Percentiles rank a stretch among this genome's conserved stretches.
Evolutionary conservation across 805 yeast genomes (phyloP).

Genomic region (Saccharomyces jurei): DNA sequence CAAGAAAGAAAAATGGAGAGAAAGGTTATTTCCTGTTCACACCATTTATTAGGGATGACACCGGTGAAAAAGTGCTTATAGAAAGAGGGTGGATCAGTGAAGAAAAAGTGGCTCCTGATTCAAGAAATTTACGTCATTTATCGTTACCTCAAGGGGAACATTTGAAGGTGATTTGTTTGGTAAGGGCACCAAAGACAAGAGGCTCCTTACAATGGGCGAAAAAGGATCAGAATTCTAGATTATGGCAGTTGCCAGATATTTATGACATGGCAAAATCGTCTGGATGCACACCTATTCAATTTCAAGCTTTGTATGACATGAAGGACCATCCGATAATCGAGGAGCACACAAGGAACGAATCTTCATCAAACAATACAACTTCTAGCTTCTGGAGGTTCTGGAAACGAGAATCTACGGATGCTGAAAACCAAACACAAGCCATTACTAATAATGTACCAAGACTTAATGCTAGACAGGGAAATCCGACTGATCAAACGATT

Average conservation of each 20-base stretch:
- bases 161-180: slow-evolving; percentile 63
- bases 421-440: neutral
- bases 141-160: slow-evolving; percentile 57
- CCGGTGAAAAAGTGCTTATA: slow-evolving; percentile 57
- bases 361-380: too few relatives aligned
- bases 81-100: slow-evolving; percentile 91
- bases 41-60: slow-evolving; percentile 65
- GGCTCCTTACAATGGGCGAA: slow-evolving; percentile 62
- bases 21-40: slow-evolving; percentile 75
- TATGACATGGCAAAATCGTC: slow-evolving; percentile 60
- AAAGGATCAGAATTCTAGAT: slow-evolving; percentile 54
- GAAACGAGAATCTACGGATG: slow-evolving; percentile 6
- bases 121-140: slow-evolving; percentile 54
- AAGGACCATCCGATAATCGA: slow-evolving; percentile 41
- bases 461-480: neutral
- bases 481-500: slow-evolving; percentile 8
- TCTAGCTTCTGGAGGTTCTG: slow-evolving; percentile 27
- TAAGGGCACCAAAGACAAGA: slow-evolving; percentile 59
- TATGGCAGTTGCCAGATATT: slow-evolving; percentile 75
- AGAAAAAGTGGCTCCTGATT: slow-evolving; percentile 49
- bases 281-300: slow-evolving; percentile 62
- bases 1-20: slow-evolving; percentile 62
- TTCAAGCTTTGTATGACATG: slow-evolving; percentile 64
- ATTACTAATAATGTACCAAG: neutral
- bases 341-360: neutral